Percentiles rank a stretch among this genome's conserved stretches.
Conservation (phyloP, 2,329 filamentous ascomycete genomes). For the Aspergillus sp. region DNA sequence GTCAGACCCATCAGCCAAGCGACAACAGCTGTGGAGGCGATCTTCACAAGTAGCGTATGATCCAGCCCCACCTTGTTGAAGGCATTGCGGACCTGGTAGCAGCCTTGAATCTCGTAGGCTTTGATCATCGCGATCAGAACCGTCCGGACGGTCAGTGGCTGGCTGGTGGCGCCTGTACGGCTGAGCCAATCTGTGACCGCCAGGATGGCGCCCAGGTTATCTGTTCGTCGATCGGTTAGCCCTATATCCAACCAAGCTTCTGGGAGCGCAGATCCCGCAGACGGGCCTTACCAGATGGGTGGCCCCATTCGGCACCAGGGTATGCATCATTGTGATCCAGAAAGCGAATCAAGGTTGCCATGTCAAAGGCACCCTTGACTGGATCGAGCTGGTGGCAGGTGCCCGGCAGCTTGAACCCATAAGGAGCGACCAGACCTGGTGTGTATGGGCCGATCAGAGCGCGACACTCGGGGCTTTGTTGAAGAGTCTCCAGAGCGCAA, state of each 20-base stretch:
- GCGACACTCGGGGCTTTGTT: conserved; percentile 22
- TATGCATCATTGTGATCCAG: conserved; percentile 48
- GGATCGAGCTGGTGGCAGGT: conserved; percentile 41
- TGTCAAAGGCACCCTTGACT: conserved; percentile 43
- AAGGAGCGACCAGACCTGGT: conserved; percentile 22
- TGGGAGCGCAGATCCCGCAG: background rate
- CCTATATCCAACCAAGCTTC: background rate
- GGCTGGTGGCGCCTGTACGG: conserved; percentile 19
- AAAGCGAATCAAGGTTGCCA: conserved; percentile 44
- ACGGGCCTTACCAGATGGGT: conserved; percentile 37
- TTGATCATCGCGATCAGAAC: conserved; percentile 42
- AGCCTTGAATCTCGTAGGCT: conserved; percentile 48
- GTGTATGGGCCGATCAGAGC: conserved; percentile 21
- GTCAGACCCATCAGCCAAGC: conserved; percentile 41
- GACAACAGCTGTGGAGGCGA: conserved; percentile 44
- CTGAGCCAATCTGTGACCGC: conserved; percentile 38
- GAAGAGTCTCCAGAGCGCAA: conserved; percentile 28
- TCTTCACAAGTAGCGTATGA: conserved; percentile 45
- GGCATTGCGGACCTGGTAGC: conserved; percentile 39
- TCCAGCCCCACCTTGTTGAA: conserved; percentile 46
- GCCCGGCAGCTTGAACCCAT: conserved; percentile 43
- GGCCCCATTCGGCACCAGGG: conserved; percentile 47
- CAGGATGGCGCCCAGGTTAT: conserved; percentile 44
- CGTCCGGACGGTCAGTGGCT: conserved; percentile 35
- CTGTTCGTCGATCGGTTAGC: conserved; percentile 23